Evolutionary conservation across 768 basidiomycete genomes (phyloP).

Genomic region (Collybia nuda): DNA sequence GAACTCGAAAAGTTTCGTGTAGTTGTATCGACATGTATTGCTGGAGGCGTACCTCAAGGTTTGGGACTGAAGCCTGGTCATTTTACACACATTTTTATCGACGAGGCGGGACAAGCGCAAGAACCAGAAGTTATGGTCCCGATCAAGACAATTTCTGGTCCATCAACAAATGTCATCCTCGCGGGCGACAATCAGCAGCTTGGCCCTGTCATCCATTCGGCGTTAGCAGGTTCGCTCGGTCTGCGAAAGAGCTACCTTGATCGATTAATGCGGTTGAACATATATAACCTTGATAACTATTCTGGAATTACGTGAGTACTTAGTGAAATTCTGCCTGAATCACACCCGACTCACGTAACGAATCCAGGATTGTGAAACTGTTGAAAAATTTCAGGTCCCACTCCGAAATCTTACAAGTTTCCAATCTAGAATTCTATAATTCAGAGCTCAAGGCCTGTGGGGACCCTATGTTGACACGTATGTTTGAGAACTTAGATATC

Average conservation of each 20-base stretch:
- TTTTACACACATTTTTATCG: conserved; percentile 67
- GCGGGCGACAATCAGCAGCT: conserved; percentile 74
- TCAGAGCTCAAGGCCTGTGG: conserved; percentile 51
- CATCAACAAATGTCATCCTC: conserved; percentile 55
- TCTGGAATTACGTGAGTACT: conserved; percentile 26
- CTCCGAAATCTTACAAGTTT: conserved; percentile 56
- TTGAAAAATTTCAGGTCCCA: conserved; percentile 69
- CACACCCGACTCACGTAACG: not conserved
- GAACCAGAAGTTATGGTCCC: conserved; percentile 67
- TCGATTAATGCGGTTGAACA: conserved; percentile 49
- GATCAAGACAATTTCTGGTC: conserved; percentile 58
- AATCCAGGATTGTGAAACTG: conserved; percentile 57
- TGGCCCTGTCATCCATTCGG: conserved; percentile 65
- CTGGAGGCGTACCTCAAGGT: conserved; percentile 53
- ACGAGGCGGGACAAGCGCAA: conserved; percentile 73
- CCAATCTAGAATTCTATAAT: conserved; percentile 60
- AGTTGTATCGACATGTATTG: conserved; percentile 63
- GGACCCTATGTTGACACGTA: conserved; percentile 34
- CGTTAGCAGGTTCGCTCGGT: conserved; percentile 55
- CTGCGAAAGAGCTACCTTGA: conserved; percentile 63
- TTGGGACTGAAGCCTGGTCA: conserved; percentile 61
- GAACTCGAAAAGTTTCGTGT: conserved; percentile 45
- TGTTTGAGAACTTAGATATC: conserved; percentile 35
- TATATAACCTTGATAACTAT: conserved; percentile 33
- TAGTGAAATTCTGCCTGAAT: not conserved